Percentiles rank a stretch among this genome's conserved stretches.
Evolutionary conservation across 2,329 filamentous ascomycete genomes (phyloP).

Genomic region (Thyridium curvatum): DNA sequence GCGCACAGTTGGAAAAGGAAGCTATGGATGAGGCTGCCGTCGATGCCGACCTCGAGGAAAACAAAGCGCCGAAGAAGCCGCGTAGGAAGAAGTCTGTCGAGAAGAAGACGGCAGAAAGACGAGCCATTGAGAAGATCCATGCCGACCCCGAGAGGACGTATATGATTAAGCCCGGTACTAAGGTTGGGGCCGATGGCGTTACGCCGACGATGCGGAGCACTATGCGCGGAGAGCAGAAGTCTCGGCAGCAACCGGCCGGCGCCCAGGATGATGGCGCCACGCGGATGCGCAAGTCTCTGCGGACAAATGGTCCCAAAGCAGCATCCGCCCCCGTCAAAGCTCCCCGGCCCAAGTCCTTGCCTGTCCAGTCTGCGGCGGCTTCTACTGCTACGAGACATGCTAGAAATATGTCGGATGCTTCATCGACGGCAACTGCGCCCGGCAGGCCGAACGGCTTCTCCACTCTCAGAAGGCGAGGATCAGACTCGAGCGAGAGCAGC

Average conservation of each 20-base stretch:
- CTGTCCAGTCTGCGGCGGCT: not conserved
- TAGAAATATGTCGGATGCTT: not conserved
- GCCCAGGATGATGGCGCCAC: constrained; percentile 9
- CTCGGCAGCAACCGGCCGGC: constrained; percentile 9
- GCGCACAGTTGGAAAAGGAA: constrained; percentile 54
- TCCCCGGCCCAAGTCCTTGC: constrained; percentile 3
- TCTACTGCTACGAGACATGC: not conserved
- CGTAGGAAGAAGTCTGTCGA: constrained; percentile 32
- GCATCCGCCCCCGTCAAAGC: constrained; percentile 1
- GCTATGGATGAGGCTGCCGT: constrained; percentile 46
- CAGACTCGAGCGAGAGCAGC: constrained; percentile 71
- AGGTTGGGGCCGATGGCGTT: constrained; percentile 8
- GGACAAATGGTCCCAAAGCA: constrained; percentile 7
- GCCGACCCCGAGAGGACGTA: constrained; percentile 15
- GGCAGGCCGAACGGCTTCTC: constrained; percentile 11
- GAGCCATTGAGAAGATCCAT: constrained; percentile 30
- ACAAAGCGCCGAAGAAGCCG: constrained; percentile 25
- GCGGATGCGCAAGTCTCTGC: constrained; percentile 28
- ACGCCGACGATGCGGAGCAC: constrained; percentile 1
- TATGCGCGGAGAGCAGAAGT: constrained; percentile 9
- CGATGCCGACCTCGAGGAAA: constrained; percentile 36
- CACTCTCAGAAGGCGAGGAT: constrained; percentile 44
- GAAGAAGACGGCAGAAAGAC: constrained; percentile 30
- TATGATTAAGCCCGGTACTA: constrained; percentile 22
- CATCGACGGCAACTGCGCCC: too few species aligned